phyloP scores from a whole-genome alignment of 2,329 filamentous ascomycete species.

The Corinectria fuckeliana region DNA sequence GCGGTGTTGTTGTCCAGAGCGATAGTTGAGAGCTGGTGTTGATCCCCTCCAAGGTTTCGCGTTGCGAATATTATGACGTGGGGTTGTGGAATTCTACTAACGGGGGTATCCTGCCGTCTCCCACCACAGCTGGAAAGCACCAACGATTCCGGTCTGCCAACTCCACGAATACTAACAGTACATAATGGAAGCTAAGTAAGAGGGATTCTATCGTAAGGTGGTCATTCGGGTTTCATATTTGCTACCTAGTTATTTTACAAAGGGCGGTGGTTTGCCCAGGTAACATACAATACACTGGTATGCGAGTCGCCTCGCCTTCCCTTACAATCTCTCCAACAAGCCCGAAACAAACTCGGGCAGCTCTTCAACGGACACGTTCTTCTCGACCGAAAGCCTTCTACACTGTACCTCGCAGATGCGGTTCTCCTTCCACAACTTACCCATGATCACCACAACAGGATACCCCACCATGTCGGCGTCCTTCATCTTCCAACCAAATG shows the following conservation, averaged over 20 bases:
- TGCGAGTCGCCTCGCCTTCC: neutral
- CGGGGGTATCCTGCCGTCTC: constrained; percentile 29
- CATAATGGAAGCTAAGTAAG: too few relatives aligned
- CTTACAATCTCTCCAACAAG: constrained; percentile 57
- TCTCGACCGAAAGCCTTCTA: constrained; percentile 67
- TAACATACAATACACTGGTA: neutral
- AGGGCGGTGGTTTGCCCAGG: neutral
- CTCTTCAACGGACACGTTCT: constrained; percentile 59
- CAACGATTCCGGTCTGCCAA: neutral
- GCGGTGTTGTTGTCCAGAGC: constrained; percentile 3
- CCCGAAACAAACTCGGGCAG: constrained; percentile 53
- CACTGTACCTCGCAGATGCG: constrained; percentile 80
- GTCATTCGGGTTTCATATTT: neutral
- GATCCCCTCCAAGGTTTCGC: constrained; percentile 36
- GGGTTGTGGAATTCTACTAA: constrained; percentile 41
- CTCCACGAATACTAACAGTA: neutral
- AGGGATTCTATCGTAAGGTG: neutral
- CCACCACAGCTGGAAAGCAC: neutral
- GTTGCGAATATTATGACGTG: constrained; percentile 42
- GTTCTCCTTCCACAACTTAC: constrained; percentile 68
- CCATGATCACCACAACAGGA: constrained; percentile 81
- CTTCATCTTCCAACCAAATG: constrained; percentile 82
- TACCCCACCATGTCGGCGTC: constrained; percentile 93
- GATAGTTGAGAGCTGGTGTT: constrained; percentile 16
- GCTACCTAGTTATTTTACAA: constrained; percentile 3